Conservation (phyloP, 2,329 filamentous ascomycete genomes). For the Ophiostoma ips region DNA sequence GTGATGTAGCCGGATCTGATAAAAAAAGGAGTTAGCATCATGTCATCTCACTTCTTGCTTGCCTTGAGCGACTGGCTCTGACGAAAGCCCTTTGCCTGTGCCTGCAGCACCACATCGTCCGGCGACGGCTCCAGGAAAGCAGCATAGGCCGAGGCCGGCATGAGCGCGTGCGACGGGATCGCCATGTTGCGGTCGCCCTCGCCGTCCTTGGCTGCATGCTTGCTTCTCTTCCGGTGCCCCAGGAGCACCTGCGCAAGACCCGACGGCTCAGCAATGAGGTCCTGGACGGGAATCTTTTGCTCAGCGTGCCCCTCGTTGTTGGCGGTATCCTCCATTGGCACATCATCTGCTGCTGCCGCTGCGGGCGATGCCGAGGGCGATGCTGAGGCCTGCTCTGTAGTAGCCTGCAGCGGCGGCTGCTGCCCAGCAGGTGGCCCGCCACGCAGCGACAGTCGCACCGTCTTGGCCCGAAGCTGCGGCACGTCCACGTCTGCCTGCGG, state of each 20-base stretch:
- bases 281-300: neutral
- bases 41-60: constrained; percentile 19
- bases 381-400: neutral
- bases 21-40: too few relatives aligned
- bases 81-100: constrained; percentile 78
- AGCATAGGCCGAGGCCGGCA: constrained; percentile 27
- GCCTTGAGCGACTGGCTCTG: constrained; percentile 33
- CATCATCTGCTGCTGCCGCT: neutral
- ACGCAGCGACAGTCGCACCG: constrained; percentile 10
- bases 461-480: constrained; percentile 17
- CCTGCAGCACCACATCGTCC: constrained; percentile 76
- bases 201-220: constrained; percentile 6
- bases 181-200: neutral
- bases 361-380: too few relatives aligned
- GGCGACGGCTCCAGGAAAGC: constrained; percentile 78
- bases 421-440: neutral
- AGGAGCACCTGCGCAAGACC: constrained; percentile 42
- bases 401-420: neutral
- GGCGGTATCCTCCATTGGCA: neutral
- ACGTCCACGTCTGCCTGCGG: constrained; percentile 5
- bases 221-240: constrained; percentile 24
- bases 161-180: neutral
- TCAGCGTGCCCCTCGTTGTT: neutral
- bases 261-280: constrained; percentile 29
- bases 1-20: neutral